Conservation (phyloP, 805 yeast species). For the Spathaspora arborariae region DNA sequence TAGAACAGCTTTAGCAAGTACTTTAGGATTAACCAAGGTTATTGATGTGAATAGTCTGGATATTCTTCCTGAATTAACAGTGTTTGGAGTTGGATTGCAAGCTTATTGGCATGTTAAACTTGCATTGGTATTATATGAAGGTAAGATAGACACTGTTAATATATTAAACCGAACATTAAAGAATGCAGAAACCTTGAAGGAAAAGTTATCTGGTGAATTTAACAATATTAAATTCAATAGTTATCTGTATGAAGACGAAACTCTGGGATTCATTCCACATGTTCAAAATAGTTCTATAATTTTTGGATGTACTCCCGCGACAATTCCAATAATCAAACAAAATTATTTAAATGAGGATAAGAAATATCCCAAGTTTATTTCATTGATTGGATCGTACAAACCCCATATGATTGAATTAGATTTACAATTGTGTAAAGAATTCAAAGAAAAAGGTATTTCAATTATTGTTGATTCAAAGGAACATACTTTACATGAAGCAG, state of each 20-base stretch:
- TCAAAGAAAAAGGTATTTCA: slow-evolving; percentile 32
- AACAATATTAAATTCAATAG: slow-evolving; percentile 20
- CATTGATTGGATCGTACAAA: slow-evolving; percentile 64
- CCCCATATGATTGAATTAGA: slow-evolving; percentile 67
- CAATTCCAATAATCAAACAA: slow-evolving; percentile 41
- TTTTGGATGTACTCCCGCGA: slow-evolving; percentile 60
- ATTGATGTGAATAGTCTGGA: slow-evolving; percentile 18
- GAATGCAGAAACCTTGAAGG: slow-evolving; percentile 34
- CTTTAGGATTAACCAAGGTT: slow-evolving; percentile 41
- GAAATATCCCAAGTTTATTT: slow-evolving; percentile 36
- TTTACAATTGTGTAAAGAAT: slow-evolving; percentile 30
- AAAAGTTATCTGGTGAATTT: slow-evolving; percentile 23
- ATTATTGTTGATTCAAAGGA: slow-evolving; percentile 59
- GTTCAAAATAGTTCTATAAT: slow-evolving; percentile 43
- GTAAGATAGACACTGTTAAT: slow-evolving; percentile 35
- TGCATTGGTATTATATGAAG: slow-evolving; percentile 38
- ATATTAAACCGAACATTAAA: slow-evolving; percentile 42
- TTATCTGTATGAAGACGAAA: slow-evolving; percentile 13
- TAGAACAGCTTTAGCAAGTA: slow-evolving; percentile 59
- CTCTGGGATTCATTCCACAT: slow-evolving; percentile 14
- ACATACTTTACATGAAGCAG: slow-evolving; percentile 58
- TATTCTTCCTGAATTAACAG: slow-evolving; percentile 27
- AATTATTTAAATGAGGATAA: slow-evolving; percentile 27
- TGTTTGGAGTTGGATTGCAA: slow-evolving; percentile 63
- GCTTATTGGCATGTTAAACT: slow-evolving; percentile 60